These are phyloP conservation scores for Hypoxylon sp. DNA, from an alignment of 2,329 filamentous ascomycete species.

Conservation along the genomic window DNA sequence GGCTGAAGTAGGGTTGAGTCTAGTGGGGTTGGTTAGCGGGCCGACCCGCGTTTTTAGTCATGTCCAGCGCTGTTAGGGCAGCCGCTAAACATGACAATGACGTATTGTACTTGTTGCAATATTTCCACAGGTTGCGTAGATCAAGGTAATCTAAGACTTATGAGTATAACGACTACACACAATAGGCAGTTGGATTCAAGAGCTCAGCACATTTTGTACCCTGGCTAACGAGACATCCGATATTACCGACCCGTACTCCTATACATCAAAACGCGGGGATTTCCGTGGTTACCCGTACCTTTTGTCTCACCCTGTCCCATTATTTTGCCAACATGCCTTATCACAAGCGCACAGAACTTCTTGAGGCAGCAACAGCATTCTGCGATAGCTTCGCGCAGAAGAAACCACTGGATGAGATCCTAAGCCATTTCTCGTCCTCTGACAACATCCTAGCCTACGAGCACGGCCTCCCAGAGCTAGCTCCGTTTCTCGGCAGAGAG, in stretches of 20 bases:
- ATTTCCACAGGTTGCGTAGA: not conserved
- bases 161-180: not conserved
- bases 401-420: constrained; percentile 46
- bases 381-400: constrained; percentile 54
- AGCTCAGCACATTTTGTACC: not conserved
- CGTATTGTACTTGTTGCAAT: not conserved
- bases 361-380: constrained; percentile 53
- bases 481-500: constrained; percentile 56
- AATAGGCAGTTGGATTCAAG: not conserved
- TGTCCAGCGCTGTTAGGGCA: not conserved
- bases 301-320: not conserved
- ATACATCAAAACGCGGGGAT: not conserved
- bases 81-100: not conserved
- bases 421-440: constrained; percentile 52
- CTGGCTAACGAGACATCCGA: not conserved
- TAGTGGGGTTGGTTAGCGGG: not conserved
- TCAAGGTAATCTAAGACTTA: not conserved
- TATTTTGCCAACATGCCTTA: constrained; percentile 38
- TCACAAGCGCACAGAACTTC: constrained; percentile 50
- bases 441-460: constrained; percentile 51
- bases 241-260: not conserved
- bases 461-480: constrained; percentile 55
- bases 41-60: not conserved
- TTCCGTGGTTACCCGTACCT: too few species aligned
- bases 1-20: too few species aligned